Evolutionary conservation across 768 basidiomycete species (phyloP).

Genomic region (Kwoniella dejecticola): DNA sequence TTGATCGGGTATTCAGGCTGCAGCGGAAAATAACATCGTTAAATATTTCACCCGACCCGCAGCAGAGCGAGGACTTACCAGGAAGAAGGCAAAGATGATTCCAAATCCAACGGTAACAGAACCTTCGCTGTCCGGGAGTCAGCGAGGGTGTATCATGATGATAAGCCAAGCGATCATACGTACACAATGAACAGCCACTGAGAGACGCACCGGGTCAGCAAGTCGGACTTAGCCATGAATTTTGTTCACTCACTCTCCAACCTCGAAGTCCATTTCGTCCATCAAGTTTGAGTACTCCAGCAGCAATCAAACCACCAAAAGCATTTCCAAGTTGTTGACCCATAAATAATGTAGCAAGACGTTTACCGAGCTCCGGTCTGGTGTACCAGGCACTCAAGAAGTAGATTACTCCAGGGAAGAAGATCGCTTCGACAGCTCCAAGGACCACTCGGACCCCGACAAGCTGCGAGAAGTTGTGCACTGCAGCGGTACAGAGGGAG

Average conservation of each 20-base stretch:
- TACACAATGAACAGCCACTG: conserved; percentile 38
- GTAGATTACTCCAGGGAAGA: too few relatives aligned
- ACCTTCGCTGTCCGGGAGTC: conserved; percentile 24
- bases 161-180: background rate
- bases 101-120: conserved; percentile 22
- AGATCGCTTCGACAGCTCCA: too few relatives aligned
- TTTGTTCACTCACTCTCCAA: conserved; percentile 27
- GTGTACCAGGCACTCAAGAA: too few relatives aligned
- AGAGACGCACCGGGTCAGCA: too few relatives aligned
- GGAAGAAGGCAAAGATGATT: conserved; percentile 12
- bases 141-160: conserved; percentile 27
- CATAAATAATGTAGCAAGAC: conserved; percentile 38
- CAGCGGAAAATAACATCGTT: background rate
- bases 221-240: too few relatives aligned
- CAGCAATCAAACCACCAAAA: conserved; percentile 47
- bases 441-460: too few relatives aligned
- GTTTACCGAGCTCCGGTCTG: too few relatives aligned
- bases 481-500: too few relatives aligned
- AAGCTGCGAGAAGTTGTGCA: too few relatives aligned
- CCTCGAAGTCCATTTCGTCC: conserved; percentile 42
- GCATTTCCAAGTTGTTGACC: conserved; percentile 48
- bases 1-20: conserved; percentile 36
- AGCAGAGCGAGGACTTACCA: background rate
- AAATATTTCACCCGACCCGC: background rate
- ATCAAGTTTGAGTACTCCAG: conserved; percentile 38